Conservation (phyloP, 148 eudicot genomes). For the Dianthus caryophyllus region DNA sequence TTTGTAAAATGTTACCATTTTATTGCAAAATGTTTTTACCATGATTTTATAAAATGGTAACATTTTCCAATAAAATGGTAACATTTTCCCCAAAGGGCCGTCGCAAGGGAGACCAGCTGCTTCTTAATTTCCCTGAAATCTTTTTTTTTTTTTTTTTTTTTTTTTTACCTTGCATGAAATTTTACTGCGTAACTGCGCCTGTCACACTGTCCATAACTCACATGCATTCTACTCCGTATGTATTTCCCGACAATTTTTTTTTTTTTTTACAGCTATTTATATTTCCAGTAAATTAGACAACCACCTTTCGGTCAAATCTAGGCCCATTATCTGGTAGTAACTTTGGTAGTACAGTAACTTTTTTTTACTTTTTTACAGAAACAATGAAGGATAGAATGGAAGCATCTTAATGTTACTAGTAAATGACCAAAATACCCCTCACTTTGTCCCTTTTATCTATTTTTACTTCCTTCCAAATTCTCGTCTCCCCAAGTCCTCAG, state of each 20-base stretch:
- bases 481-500: constrained; percentile 28
- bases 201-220: constrained; percentile 8
- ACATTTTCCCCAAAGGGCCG: too few relatives aligned
- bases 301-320: constrained; percentile 26
- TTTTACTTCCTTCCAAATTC: constrained; percentile 18
- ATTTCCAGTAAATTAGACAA: background rate
- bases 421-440: constrained; percentile 31
- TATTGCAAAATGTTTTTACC: too few relatives aligned
- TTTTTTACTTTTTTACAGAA: too few relatives aligned
- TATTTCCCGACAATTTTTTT: constrained; percentile 15
- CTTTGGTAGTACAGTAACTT: background rate
- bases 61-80: too few relatives aligned
- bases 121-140: too few relatives aligned
- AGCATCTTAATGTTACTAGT: constrained; percentile 13
- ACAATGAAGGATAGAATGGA: constrained; percentile 6
- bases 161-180: too few relatives aligned
- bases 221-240: constrained; percentile 14
- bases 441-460: constrained; percentile 21
- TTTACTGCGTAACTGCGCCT: background rate
- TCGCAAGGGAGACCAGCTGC: too few relatives aligned
- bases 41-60: too few relatives aligned
- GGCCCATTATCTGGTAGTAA: constrained; percentile 13
- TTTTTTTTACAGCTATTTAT: constrained; percentile 16
- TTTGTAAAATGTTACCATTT: too few relatives aligned
- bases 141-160: too few relatives aligned